These are phyloP conservation scores for Dendryphion nanum DNA, from an alignment of 2,329 filamentous ascomycete species.

Conservation along the genomic window DNA sequence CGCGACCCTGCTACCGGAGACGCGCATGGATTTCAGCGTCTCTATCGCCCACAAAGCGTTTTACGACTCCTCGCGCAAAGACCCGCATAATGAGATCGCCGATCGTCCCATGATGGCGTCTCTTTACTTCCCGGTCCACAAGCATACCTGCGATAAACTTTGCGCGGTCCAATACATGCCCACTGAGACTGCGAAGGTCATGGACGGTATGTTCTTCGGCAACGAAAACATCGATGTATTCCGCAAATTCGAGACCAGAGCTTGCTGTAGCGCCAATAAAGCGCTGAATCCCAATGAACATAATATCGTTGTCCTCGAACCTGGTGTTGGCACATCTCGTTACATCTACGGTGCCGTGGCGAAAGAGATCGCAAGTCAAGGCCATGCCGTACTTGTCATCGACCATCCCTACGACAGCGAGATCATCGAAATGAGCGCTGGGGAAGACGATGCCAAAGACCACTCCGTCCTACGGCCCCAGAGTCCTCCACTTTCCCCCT, in stretches of 20 bases:
- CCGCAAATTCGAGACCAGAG: conserved; percentile 14
- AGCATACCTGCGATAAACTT: background rate
- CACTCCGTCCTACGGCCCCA: conserved; percentile 21
- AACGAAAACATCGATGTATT: conserved; percentile 17
- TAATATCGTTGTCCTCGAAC: conserved; percentile 43
- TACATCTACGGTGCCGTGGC: conserved; percentile 47
- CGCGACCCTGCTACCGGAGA: no score
- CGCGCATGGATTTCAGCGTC: no score
- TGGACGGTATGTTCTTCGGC: conserved; percentile 23
- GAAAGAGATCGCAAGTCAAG: conserved; percentile 47
- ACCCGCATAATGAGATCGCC: background rate
- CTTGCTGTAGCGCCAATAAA: conserved; percentile 13
- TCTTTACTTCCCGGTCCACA: background rate
- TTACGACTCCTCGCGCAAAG: background rate
- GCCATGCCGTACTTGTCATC: conserved; percentile 48
- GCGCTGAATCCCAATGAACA: conserved; percentile 9
- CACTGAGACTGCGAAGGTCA: conserved; percentile 10
- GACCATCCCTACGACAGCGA: conserved; percentile 51
- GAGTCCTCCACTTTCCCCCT: conserved; percentile 15
- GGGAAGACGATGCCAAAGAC: background rate
- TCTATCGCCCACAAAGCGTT: background rate
- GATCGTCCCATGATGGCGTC: background rate
- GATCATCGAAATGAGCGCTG: conserved; percentile 48
- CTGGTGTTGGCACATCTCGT: conserved; percentile 46
- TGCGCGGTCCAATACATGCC: conserved; percentile 18